These are phyloP conservation scores for Didymella pomorum DNA, from an alignment of 2,329 filamentous ascomycete species.

Conservation along the genomic window DNA sequence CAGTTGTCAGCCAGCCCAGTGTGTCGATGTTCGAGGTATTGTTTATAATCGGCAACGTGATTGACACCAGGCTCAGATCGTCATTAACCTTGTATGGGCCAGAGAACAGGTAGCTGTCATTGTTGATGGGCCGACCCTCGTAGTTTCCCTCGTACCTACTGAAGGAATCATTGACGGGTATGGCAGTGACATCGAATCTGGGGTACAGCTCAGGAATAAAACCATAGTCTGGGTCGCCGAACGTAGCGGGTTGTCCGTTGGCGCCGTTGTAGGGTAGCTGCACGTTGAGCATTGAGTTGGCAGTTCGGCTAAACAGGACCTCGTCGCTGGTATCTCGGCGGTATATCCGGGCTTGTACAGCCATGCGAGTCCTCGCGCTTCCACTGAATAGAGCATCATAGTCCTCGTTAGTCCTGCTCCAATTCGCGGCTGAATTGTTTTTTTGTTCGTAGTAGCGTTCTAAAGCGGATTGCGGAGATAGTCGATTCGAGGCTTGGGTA, in stretches of 20 bases:
- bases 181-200: slow-evolving; percentile 71
- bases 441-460: slow-evolving; percentile 54
- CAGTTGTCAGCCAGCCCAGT: slow-evolving; percentile 82
- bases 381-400: slow-evolving; percentile 74
- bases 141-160: slow-evolving; percentile 54
- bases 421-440: slow-evolving; percentile 57
- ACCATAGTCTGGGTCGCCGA: slow-evolving; percentile 70
- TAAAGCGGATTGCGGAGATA: slow-evolving; percentile 62
- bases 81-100: slow-evolving; percentile 78
- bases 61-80: slow-evolving; percentile 77
- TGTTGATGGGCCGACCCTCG: slow-evolving; percentile 54
- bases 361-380: slow-evolving; percentile 55
- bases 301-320: slow-evolving; percentile 54
- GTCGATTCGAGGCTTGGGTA: slow-evolving; percentile 72
- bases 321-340: slow-evolving; percentile 69
- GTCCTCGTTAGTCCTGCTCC: slow-evolving; percentile 68
- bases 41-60: slow-evolving; percentile 81
- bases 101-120: slow-evolving; percentile 70
- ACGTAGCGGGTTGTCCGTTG: slow-evolving; percentile 65
- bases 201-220: slow-evolving; percentile 79
- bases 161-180: slow-evolving; percentile 40
- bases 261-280: slow-evolving; percentile 68
- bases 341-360: slow-evolving; percentile 78
- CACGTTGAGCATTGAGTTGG: slow-evolving; percentile 58
- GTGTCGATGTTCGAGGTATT: slow-evolving; percentile 68